Base-by-base conservation (phyloP, 176 grass and related monocot genomes). In the Hordeum vulgare region DNA sequence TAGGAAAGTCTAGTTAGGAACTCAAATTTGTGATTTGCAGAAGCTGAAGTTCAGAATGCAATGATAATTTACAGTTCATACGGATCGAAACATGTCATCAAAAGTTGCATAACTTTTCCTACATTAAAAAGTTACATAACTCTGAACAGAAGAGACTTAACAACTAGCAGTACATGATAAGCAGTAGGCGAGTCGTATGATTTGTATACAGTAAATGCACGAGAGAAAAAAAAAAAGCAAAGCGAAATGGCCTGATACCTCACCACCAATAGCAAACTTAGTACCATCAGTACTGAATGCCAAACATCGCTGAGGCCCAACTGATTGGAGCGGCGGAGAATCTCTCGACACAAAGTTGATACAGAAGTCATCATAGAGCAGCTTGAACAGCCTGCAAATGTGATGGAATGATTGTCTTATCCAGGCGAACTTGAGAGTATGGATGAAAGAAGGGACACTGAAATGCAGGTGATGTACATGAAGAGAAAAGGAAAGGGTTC, bases 281-380 rank as follows among this genome's bases (percentile, higher is more conserved):
- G 85, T 60, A 76, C 96, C 90, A 86, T 98, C 90, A 29, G 92
- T 95, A 72, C 92, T 98, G 82, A 98, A 98, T 54, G 85, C 67
- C 74, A 95, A 31, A 77, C 96, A 98, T 83, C 88, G 95, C 74
- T 95, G 92, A 74, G 61, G 82, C 53, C 93, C 96, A 84, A 88
- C 72, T 45, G 85, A 98, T 79, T 93, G 76, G 57, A 15, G 29
- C 29, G 76, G 28, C 35, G 80, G 77, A 82, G 74, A 24, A 80
- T 91, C 89, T 51, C 23, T 83, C 3, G 77, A 54, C 61, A 95
- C 59, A 83, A 98, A 82, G 31, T 56, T 61, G 65, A 93, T 28
- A 35, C 21, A 41, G 7, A 91, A 88, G 40, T 98, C 90, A 65
- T 90, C 61, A 78, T 23, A 79, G 78, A 90, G 40, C 26, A 98